Evolutionary conservation across 1,284 basidiomycete genomes (phyloP).

Genomic region (Cerrena zonata): DNA sequence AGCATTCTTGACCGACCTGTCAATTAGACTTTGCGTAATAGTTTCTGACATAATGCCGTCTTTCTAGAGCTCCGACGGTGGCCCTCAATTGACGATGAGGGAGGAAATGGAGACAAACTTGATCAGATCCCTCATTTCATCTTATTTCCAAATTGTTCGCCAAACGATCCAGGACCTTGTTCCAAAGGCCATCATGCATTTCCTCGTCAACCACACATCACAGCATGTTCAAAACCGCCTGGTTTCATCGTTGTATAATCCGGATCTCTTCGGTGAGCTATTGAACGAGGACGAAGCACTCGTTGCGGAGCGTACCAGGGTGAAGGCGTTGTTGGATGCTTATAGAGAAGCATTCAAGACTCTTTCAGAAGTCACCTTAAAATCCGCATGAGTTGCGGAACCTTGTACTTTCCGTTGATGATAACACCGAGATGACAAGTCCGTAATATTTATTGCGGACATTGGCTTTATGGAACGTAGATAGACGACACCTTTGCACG

Average conservation of each 20-base stretch:
- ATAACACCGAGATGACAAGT: too few relatives aligned
- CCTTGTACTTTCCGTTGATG: too few relatives aligned
- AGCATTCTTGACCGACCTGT: neutral
- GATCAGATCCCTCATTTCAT: slow-evolving; percentile 89
- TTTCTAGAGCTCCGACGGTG: slow-evolving; percentile 45
- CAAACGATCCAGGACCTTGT: slow-evolving; percentile 96
- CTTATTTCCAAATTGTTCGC: slow-evolving; percentile 94
- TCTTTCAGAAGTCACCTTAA: slow-evolving; percentile 71
- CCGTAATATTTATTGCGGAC: too few relatives aligned
- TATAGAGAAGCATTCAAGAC: slow-evolving; percentile 96
- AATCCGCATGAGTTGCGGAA: slow-evolving; percentile 53
- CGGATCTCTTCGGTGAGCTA: slow-evolving; percentile 85
- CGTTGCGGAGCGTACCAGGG: slow-evolving; percentile 86
- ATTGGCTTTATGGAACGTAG: too few relatives aligned
- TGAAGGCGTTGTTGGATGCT: slow-evolving; percentile 91
- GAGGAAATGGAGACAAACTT: slow-evolving; percentile 96
- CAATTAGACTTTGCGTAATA: neutral
- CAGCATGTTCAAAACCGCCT: slow-evolving; percentile 95
- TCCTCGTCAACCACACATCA: slow-evolving; percentile 93
- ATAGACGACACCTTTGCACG: slow-evolving; percentile 14
- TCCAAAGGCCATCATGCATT: slow-evolving; percentile 95
- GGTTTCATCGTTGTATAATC: slow-evolving; percentile 90
- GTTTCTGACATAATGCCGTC: neutral
- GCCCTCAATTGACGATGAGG: slow-evolving; percentile 57
- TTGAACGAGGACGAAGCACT: slow-evolving; percentile 94